Evolutionary conservation across 371 early-diverging fungal genomes (phyloP), one percentile per base, ranked within the genome.

Genomic region (Coemansia sp.): DNA sequence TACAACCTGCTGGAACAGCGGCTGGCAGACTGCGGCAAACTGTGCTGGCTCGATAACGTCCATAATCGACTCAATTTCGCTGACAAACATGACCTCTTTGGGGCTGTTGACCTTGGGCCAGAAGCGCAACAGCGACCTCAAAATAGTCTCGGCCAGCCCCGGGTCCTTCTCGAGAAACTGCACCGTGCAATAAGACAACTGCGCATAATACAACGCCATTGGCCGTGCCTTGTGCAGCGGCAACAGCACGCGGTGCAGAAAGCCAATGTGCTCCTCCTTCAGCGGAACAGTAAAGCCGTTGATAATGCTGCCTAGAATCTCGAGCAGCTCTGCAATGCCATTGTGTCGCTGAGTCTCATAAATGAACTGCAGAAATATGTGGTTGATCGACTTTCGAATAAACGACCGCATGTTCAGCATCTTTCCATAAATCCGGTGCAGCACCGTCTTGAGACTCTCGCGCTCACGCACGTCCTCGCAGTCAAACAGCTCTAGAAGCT

Each of bases 41-140:
- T 95, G 92, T 21, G 82, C 81, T 3, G 90, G 90, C 71, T 95
- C 95, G 27, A 92, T 90, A 4, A 93, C 89, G 80, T 95, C 95
- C 80, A 98, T 68, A n/a, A 97, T 91, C 66, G 96, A 95, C 71
- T 98, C 98, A 55, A 97, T 81, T 80, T 97, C 97, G 79, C 90
- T 93, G 66, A 98, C 80, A 78, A 92, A 98, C 95, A 98, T 96
- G 60, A 97, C 94, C 80, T 97, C 97, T 80, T 98, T 98, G 3
- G 96, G 92, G 61, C 92, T 92, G 83, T 97, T 98, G 53, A 94
- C 91, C 77, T 97, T 98, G 51, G 98, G 98, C 98, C 98, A 98
- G 80, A 86, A 95, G 26, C 94, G 87, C 69, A 98, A 81, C 47
- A 98, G 81, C 10, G 92, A 89, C 63, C 83, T 83, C 24, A 94